These are phyloP conservation scores for Artemisia argyi DNA, from an alignment of 129 eudicot genomes.

Conservation along the genomic window DNA sequence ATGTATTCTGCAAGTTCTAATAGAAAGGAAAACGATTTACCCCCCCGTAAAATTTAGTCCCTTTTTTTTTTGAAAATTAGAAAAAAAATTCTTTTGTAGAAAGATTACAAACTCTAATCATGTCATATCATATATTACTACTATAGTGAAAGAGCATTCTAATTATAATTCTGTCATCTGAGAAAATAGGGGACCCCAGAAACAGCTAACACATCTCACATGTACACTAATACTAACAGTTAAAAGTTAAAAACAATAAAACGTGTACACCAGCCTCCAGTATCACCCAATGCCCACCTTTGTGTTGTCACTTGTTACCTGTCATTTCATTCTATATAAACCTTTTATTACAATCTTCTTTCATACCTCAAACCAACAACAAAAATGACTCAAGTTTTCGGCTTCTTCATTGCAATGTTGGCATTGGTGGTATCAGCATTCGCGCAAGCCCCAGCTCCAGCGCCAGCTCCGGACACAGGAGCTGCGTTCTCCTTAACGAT, in stretches of 20 bases:
- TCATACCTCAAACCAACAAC: neutral
- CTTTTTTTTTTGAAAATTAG: no score
- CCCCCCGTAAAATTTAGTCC: no score
- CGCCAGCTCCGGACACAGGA: conserved; percentile 60
- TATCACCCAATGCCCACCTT: conserved; percentile 23
- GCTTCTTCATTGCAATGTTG: conserved; percentile 29
- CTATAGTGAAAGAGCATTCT: no score
- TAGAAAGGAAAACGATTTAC: no score
- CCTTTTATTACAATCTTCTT: conserved; percentile 8
- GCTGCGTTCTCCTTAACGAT: conserved; percentile 36
- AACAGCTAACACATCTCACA: neutral
- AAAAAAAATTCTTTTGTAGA: no score
- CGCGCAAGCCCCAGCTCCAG: conserved; percentile 40
- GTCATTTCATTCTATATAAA: neutral
- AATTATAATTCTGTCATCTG: neutral
- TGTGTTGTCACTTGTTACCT: conserved; percentile 24
- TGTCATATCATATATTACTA: no score
- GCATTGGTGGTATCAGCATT: conserved; percentile 26
- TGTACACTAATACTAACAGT: neutral
- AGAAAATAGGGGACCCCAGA: neutral
- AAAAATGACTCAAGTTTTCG: conserved; percentile 28
- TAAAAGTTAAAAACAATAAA: conserved; percentile 16
- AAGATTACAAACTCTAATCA: no score
- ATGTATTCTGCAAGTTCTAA: no score
- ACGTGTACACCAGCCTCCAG: conserved; percentile 23